A percentile compares a stretch with the other conserved stretches of the same genome.
Conservation (phyloP, 106 monocot genomes). For the Acorus gramineus region DNA sequence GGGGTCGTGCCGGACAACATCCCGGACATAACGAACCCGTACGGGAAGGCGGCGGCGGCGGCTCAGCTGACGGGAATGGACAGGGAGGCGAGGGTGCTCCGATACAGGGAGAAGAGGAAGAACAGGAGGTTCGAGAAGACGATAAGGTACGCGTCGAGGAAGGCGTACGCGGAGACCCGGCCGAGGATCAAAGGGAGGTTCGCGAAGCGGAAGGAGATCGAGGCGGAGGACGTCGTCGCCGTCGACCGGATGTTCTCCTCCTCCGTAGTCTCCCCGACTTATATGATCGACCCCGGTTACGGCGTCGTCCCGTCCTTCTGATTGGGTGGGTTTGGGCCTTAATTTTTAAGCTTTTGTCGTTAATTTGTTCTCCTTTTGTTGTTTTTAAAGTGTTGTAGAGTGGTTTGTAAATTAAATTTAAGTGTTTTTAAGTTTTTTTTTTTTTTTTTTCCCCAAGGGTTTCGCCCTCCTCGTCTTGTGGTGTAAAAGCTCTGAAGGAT, state of each 20-base stretch:
- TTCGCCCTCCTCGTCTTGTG: too few relatives aligned
- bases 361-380: too few relatives aligned
- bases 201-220: slow-evolving; percentile 31
- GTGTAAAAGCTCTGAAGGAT: too few relatives aligned
- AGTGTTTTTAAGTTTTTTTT: too few relatives aligned
- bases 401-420: too few relatives aligned
- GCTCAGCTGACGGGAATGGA: slow-evolving; percentile 5
- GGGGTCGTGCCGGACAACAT: slow-evolving; percentile 29
- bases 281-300: slow-evolving; percentile 11
- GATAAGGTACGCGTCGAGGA: slow-evolving; percentile 58
- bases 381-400: too few relatives aligned
- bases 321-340: not conserved
- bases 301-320: slow-evolving; percentile 44
- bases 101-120: slow-evolving; percentile 65
- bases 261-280: slow-evolving; percentile 2
- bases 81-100: slow-evolving; percentile 52
- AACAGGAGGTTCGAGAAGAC: slow-evolving; percentile 60
- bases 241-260: slow-evolving; percentile 13
- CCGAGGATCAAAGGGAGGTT: slow-evolving; percentile 60
- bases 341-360: too few relatives aligned
- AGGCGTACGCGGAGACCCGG: slow-evolving; percentile 64
- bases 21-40: slow-evolving; percentile 14
- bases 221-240: slow-evolving; percentile 7
- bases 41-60: slow-evolving; percentile 6
- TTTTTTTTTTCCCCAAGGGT: too few relatives aligned